These are phyloP conservation scores for Tylopilus subfusipes DNA, from an alignment of 768 basidiomycete species.

Conservation along the genomic window DNA sequence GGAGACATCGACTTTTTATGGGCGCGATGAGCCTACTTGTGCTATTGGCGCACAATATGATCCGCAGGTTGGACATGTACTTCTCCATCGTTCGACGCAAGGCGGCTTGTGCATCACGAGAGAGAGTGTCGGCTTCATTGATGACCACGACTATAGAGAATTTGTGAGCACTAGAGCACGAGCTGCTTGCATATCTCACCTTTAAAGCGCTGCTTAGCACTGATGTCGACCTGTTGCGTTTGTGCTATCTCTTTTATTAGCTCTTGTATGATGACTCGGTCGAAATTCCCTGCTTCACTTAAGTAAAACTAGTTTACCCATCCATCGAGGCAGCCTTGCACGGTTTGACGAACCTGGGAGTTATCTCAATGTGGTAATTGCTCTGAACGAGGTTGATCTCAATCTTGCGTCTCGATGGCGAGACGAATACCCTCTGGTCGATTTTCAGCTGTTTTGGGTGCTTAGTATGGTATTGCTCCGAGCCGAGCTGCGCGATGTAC, in stretches of 20 bases:
- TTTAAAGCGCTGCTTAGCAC: slow-evolving; percentile 95
- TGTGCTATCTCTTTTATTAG: slow-evolving; percentile 97
- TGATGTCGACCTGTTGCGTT: slow-evolving; percentile 96
- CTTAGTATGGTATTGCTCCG: background rate
- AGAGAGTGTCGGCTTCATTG: slow-evolving; percentile 93
- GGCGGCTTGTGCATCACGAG: slow-evolving; percentile 95
- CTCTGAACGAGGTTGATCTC: slow-evolving; percentile 97
- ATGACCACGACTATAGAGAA: slow-evolving; percentile 81
- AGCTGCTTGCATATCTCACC: slow-evolving; percentile 43
- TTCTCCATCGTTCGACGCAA: slow-evolving; percentile 98
- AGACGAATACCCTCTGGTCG: slow-evolving; percentile 93
- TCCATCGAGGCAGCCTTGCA: background rate
- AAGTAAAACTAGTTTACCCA: slow-evolving; percentile 2
- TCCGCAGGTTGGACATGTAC: slow-evolving; percentile 96
- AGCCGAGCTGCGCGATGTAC: slow-evolving; percentile 38
- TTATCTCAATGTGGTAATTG: slow-evolving; percentile 97
- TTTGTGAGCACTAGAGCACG: background rate
- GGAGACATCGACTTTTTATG: slow-evolving; percentile 91
- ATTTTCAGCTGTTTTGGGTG: slow-evolving; percentile 77
- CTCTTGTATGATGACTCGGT: slow-evolving; percentile 94
- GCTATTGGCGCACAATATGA: slow-evolving; percentile 95
- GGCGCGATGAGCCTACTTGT: slow-evolving; percentile 95
- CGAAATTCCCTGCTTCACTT: slow-evolving; percentile 95
- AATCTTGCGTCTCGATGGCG: slow-evolving; percentile 89
- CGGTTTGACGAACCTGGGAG: slow-evolving; percentile 68